These are phyloP conservation scores for Scheffersomyces illinoinensis DNA, from an alignment of 1,139 yeast species.

Conservation along the genomic window DNA sequence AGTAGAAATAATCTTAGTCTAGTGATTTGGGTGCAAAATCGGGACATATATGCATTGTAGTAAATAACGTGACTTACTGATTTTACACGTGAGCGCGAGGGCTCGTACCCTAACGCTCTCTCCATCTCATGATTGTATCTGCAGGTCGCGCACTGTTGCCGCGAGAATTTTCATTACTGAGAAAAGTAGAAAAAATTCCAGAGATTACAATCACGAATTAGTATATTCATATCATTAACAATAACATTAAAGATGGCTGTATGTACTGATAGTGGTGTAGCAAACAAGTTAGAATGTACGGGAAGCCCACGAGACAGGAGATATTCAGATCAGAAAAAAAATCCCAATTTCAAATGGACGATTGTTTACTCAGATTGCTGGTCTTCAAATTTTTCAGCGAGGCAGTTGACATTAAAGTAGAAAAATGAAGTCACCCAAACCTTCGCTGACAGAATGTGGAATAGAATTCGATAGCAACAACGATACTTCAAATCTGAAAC, in stretches of 20 bases:
- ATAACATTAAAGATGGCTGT: constrained; percentile 32
- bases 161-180: neutral
- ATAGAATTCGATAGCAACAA: neutral
- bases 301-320: neutral
- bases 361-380: neutral
- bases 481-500: neutral
- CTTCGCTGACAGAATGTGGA: neutral
- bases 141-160: neutral
- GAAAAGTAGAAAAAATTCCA: neutral
- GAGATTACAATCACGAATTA: neutral
- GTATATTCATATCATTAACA: constrained; percentile 1
- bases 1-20: neutral
- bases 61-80: neutral
- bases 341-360: neutral
- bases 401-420: neutral
- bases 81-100: neutral
- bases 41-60: neutral
- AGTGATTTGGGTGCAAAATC: neutral
- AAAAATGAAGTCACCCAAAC: neutral
- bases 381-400: neutral
- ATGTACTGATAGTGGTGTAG: constrained; percentile 16
- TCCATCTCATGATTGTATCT: neutral
- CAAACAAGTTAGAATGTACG: neutral
- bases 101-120: neutral
- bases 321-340: neutral